A percentile compares a stretch with the other conserved stretches of the same genome.
These are phyloP conservation scores for Erythrophleum fordii DNA, from an alignment of 306 rosid species.

Conservation along the genomic window DNA sequence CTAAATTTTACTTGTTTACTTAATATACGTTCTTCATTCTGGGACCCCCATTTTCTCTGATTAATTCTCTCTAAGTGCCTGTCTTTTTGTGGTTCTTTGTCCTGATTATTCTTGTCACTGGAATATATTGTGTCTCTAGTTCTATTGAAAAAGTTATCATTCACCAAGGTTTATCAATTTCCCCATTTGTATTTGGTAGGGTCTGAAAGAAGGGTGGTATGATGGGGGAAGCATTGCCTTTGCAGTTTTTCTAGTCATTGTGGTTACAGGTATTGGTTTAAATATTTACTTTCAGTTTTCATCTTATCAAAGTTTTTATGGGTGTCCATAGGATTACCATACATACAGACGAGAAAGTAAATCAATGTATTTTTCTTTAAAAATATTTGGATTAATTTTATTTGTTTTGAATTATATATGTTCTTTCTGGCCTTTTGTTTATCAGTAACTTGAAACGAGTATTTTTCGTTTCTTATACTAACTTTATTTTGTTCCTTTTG, in stretches of 20 bases:
- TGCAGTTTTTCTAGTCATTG: constrained; percentile 87
- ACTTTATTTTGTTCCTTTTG: constrained; percentile 29
- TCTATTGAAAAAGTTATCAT: constrained; percentile 8
- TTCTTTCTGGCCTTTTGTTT: constrained; percentile 8
- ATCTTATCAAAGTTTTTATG: constrained; percentile 17
- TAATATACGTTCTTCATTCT: constrained; percentile 5
- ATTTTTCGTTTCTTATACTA: constrained; percentile 19
- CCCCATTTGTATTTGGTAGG: constrained; percentile 54
- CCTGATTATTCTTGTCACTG: constrained; percentile 30
- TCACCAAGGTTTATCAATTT: constrained; percentile 29
- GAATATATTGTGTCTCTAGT: constrained; percentile 15
- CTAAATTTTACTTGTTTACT: constrained; percentile 17
- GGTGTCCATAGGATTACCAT: neutral
- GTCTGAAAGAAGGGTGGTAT: constrained; percentile 85
- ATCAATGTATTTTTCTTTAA: neutral
- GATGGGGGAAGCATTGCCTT: constrained; percentile 95
- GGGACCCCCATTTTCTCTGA: neutral
- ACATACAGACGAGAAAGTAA: constrained; percentile 1
- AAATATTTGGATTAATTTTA: constrained; percentile 5
- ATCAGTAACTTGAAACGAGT: constrained; percentile 21
- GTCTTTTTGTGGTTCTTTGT: constrained; percentile 26
- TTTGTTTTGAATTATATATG: constrained; percentile 15
- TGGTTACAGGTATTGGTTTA: constrained; percentile 79
- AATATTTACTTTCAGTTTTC: constrained; percentile 17
- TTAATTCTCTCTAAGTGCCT: constrained; percentile 4